Conservation (phyloP, 345 rosid species). For the Rhodamnia rubescens region DNA sequence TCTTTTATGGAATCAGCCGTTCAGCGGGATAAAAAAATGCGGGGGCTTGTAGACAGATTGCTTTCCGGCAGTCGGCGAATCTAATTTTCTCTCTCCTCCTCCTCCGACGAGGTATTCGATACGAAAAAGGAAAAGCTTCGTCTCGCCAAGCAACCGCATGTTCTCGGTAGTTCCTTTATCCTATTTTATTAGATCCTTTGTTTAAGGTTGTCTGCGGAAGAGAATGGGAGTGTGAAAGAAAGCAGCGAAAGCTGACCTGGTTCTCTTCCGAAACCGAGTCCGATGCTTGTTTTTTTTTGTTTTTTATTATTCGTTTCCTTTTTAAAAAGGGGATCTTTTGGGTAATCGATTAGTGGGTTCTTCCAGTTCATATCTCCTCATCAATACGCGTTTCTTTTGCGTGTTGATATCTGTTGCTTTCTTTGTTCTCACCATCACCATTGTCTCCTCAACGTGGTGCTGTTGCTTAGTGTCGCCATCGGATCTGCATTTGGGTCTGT, state of each 20-base stretch:
- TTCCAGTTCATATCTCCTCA: slow-evolving; percentile 48
- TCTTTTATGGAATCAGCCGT: background rate
- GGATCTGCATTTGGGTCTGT: slow-evolving; percentile 42
- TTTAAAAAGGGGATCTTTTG: background rate
- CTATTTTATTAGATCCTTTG: background rate
- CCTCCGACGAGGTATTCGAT: background rate
- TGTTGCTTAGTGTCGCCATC: slow-evolving; percentile 16
- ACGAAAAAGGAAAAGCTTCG: background rate
- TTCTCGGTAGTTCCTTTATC: background rate
- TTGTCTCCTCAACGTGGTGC: background rate
- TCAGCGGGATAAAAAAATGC: background rate
- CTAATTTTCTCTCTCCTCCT: background rate
- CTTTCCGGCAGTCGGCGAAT: background rate
- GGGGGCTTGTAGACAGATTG: background rate
- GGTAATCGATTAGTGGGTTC: slow-evolving; percentile 10
- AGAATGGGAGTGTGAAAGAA: background rate
- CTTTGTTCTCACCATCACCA: background rate
- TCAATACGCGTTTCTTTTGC: slow-evolving; percentile 52
- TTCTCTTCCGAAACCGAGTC: background rate
- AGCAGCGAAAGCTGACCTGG: background rate
- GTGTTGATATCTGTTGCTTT: slow-evolving; percentile 2
- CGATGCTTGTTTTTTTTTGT: background rate
- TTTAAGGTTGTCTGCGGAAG: background rate
- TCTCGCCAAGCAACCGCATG: background rate
- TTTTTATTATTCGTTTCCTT: background rate